A percentile compares a stretch with the other conserved stretches of the same genome.
phyloP scores from a whole-genome alignment of 23 red algal genomes.

The Gracilariopsis chorda region DNA sequence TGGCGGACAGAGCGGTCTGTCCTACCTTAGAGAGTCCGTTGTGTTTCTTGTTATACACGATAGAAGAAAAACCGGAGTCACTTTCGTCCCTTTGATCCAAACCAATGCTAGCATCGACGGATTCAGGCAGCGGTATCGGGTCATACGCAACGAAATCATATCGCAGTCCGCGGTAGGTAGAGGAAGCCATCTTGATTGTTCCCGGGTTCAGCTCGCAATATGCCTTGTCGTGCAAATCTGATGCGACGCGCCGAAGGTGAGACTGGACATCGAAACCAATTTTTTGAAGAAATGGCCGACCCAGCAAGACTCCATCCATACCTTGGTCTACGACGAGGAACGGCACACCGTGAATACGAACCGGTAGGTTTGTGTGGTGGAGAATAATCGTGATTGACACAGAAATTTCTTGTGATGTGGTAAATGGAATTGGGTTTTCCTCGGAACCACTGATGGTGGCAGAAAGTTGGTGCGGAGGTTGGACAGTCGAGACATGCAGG shows the following conservation, averaged over 20 bases:
- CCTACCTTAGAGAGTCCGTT: too few relatives aligned
- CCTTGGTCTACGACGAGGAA: neutral
- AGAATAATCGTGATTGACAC: slow-evolving; percentile 5
- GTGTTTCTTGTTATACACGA: too few relatives aligned
- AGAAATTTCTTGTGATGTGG: neutral
- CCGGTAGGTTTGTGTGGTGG: neutral
- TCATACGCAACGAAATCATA: neutral
- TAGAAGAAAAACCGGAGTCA: neutral
- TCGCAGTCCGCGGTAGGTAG: neutral
- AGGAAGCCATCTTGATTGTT: neutral
- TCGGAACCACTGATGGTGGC: neutral
- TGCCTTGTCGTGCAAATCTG: neutral
- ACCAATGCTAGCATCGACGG: neutral
- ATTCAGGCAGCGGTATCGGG: neutral
- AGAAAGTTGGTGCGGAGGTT: neutral
- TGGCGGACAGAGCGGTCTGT: too few relatives aligned
- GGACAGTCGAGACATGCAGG: neutral
- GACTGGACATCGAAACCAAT: neutral
- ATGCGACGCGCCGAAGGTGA: neutral
- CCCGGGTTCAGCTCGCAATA: neutral
- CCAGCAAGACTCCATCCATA: neutral
- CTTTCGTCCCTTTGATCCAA: neutral
- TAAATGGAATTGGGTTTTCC: neutral
- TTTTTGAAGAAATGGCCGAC: neutral
- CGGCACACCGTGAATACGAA: neutral